Evolutionary conservation across 2,329 filamentous ascomycete genomes (phyloP).

Genomic region (Nigrospora sphaerica): DNA sequence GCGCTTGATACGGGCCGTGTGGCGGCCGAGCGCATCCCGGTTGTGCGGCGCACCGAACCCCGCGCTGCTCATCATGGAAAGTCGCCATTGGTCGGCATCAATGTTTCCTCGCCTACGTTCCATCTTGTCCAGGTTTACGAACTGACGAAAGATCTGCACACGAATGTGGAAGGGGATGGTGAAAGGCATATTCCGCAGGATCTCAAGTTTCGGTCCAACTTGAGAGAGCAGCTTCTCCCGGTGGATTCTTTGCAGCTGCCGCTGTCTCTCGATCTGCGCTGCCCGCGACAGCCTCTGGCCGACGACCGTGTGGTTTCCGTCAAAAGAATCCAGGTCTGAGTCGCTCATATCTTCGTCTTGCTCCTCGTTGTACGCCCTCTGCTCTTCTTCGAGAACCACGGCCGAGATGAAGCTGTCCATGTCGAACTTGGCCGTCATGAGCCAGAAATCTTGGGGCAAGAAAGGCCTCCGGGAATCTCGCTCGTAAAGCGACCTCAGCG

Average conservation of each 20-base stretch:
- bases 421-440: slow-evolving; percentile 84
- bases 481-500: slow-evolving; percentile 85
- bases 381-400: slow-evolving; percentile 82
- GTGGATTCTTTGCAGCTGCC: slow-evolving; percentile 59
- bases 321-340: slow-evolving; percentile 14
- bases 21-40: slow-evolving; percentile 41
- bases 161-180: slow-evolving; percentile 88
- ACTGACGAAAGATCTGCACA: slow-evolving; percentile 88
- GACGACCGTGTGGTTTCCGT: slow-evolving; percentile 29
- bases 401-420: slow-evolving; percentile 82
- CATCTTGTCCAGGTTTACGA: slow-evolving; percentile 76
- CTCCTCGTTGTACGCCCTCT: slow-evolving; percentile 61
- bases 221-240: slow-evolving; percentile 67
- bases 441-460: slow-evolving; percentile 77
- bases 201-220: slow-evolving; percentile 79
- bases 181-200: slow-evolving; percentile 94
- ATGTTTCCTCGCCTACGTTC: slow-evolving; percentile 61
- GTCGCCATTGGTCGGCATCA: slow-evolving; percentile 70
- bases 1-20: slow-evolving; percentile 75
- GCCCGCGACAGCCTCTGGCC: slow-evolving; percentile 56
- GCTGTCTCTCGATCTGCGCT: slow-evolving; percentile 55
- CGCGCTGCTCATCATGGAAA: slow-evolving; percentile 42
- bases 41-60: slow-evolving; percentile 8
- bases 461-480: slow-evolving; percentile 85
- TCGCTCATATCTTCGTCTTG: slow-evolving; percentile 52